phyloP scores from a whole-genome alignment of 495 filamentous ascomycete genomes.

The Xylona heveae region DNA sequence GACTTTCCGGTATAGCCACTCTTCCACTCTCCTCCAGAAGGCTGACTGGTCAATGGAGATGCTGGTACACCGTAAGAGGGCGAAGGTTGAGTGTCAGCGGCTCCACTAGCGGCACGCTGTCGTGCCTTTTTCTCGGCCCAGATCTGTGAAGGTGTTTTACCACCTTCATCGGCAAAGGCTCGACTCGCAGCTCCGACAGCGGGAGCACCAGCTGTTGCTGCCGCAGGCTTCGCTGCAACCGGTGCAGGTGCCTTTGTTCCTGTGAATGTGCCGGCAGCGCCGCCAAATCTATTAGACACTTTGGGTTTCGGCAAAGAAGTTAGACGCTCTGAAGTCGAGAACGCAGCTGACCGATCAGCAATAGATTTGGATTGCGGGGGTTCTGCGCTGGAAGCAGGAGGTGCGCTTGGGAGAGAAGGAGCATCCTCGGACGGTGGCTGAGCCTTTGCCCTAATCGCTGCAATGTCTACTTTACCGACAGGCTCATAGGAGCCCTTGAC shows the following conservation, averaged over 20 bases:
- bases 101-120: slow-evolving; percentile 35
- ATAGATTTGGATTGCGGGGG: slow-evolving; percentile 30
- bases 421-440: slow-evolving; percentile 29
- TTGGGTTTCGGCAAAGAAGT: slow-evolving; percentile 86
- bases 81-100: slow-evolving; percentile 16
- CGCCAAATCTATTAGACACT: slow-evolving; percentile 67
- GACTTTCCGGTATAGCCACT: slow-evolving; percentile 74
- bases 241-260: slow-evolving; percentile 82
- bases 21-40: slow-evolving; percentile 57
- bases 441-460: slow-evolving; percentile 65
- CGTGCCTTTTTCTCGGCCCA: slow-evolving; percentile 94
- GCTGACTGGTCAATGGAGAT: slow-evolving; percentile 37
- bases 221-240: slow-evolving; percentile 25
- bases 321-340: slow-evolving; percentile 53
- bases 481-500: slow-evolving; percentile 90
- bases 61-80: slow-evolving; percentile 14
- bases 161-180: slow-evolving; percentile 84
- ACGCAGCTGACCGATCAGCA: slow-evolving; percentile 44
- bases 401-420: slow-evolving; percentile 12
- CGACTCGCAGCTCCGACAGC: slow-evolving; percentile 63
- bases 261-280: slow-evolving; percentile 38
- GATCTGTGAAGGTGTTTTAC: slow-evolving; percentile 88
- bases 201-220: slow-evolving; percentile 23
- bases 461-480: slow-evolving; percentile 85
- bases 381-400: slow-evolving; percentile 11